Percentiles rank a stretch among this genome's conserved stretches.
phyloP scores from a whole-genome alignment of 768 basidiomycete genomes.

The Lenzites betulinus region DNA sequence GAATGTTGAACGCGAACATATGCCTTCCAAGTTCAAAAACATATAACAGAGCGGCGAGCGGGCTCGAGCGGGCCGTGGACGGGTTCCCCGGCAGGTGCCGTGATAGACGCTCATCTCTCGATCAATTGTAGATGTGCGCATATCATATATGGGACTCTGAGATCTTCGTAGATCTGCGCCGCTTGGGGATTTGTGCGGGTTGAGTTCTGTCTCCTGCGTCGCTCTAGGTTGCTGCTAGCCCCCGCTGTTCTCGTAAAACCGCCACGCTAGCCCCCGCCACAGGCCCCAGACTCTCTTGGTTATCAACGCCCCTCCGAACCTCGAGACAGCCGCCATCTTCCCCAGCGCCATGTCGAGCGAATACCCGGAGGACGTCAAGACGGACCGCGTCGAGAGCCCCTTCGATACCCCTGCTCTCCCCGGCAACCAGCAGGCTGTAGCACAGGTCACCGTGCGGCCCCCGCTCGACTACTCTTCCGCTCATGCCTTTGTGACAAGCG shows the following conservation, averaged over 20 bases:
- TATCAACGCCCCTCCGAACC: background rate
- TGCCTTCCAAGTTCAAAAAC: no score
- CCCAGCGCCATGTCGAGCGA: constrained; percentile 15
- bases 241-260: constrained; percentile 7
- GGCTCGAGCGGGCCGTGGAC: no score
- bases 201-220: constrained; percentile 1
- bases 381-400: constrained; percentile 6
- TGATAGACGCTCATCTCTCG: no score
- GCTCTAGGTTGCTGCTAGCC: background rate
- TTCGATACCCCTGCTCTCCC: background rate
- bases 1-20: no score
- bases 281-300: background rate
- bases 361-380: constrained; percentile 14
- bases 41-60: no score
- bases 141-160: background rate
- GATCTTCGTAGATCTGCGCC: no score
- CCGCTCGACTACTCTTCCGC: constrained; percentile 68
- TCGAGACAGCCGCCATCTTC: background rate
- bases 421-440: background rate
- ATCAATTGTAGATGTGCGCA: background rate
- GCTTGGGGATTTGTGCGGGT: background rate
- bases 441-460: constrained; percentile 42
- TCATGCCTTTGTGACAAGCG: constrained; percentile 51
- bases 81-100: no score
- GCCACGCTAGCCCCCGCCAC: constrained; percentile 4